Evolutionary conservation across 352 stramenopile species (phyloP), one percentile per base, ranked within the genome.

Genomic region (Phytopythium ostracodes): DNA sequence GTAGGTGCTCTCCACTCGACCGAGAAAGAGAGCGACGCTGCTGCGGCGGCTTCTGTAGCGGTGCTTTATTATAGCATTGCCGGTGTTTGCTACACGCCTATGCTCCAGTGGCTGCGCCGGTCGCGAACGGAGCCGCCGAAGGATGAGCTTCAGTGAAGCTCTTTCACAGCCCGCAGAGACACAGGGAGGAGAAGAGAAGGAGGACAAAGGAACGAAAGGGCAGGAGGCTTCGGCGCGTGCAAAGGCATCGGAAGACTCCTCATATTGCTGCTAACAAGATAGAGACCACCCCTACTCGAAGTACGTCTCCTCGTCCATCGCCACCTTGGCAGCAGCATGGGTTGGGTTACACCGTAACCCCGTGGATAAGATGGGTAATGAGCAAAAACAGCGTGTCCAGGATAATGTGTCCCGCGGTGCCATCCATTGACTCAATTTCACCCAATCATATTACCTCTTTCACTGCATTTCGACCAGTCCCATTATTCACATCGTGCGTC

Each of bases 1-100:
- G 24, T 94, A 84, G 75, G 9, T 20, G 33, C 15, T 17, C 33
- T n/a, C 6, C 12, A 2, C 9, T 6, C 20, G 52, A 44, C 14
- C 14, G 6, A 33, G 22, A 2, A 22, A 4, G 38, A 8, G 3
- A 31, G 25, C 33, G n/a, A 42, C 33, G 31, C 29, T 17, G 29
- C 7, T n/a, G 33, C n/a, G n/a, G n/a, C n/a, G n/a, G n/a, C 20
- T 58, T 20, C 52, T 47, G 10, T 29, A 29, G 29, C 12, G 14
- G 9, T 17, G 47, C 47, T 54, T 50, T 36, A 54, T 54, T 54
- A 54, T 54, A 49, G 42, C 42, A 47, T 47, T 18, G 42, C 42
- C n/a, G 18, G 42, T 20, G 42, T 20, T 47, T 17, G 40, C 18
- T 12, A 17, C n/a, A n/a, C n/a, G n/a, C n/a, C n/a, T n/a, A n/a